Percentiles rank a stretch among this genome's conserved stretches.
Evolutionary conservation across 2,329 filamentous ascomycete genomes (phyloP).

Genomic region (Neonectria ditissima): DNA sequence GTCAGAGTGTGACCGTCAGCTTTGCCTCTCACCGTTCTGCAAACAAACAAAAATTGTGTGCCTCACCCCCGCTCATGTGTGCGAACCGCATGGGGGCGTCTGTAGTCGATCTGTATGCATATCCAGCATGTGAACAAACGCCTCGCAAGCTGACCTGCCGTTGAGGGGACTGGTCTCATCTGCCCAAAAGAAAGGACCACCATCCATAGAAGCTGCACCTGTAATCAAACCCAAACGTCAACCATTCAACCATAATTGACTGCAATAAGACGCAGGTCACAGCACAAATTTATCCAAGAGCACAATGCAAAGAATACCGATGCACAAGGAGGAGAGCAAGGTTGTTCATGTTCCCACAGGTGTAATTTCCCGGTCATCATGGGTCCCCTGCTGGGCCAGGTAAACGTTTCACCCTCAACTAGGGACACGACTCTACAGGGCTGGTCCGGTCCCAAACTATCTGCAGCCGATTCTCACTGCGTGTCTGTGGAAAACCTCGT

Average conservation of each 20-base stretch:
- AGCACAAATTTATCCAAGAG: constrained; percentile 10
- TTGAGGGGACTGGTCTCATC: not conserved
- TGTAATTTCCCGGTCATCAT: constrained; percentile 43
- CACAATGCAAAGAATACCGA: constrained; percentile 5
- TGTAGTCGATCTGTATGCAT: not conserved
- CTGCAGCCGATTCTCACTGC: constrained; percentile 5
- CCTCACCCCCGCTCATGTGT: not conserved
- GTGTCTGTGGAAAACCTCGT: constrained; percentile 1
- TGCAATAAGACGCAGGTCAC: not conserved
- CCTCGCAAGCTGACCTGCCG: not conserved
- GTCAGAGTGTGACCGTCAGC: not conserved
- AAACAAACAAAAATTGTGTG: constrained; percentile 19
- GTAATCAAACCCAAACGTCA: not conserved
- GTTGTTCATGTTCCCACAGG: constrained; percentile 39
- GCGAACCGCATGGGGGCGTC: not conserved
- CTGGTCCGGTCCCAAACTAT: constrained; percentile 14
- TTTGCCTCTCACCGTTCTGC: constrained; percentile 5
- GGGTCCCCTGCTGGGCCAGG: constrained; percentile 35
- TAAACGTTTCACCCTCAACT: constrained; percentile 38
- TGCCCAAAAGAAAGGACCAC: constrained; percentile 11
- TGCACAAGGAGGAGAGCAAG: constrained; percentile 26
- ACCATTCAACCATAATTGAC: constrained; percentile 4
- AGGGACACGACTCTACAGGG: constrained; percentile 18
- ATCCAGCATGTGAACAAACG: not conserved
- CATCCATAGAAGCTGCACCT: not conserved